Conservation (phyloP, 352 stramenopile genomes). For the Pythium folliculosum region DNA sequence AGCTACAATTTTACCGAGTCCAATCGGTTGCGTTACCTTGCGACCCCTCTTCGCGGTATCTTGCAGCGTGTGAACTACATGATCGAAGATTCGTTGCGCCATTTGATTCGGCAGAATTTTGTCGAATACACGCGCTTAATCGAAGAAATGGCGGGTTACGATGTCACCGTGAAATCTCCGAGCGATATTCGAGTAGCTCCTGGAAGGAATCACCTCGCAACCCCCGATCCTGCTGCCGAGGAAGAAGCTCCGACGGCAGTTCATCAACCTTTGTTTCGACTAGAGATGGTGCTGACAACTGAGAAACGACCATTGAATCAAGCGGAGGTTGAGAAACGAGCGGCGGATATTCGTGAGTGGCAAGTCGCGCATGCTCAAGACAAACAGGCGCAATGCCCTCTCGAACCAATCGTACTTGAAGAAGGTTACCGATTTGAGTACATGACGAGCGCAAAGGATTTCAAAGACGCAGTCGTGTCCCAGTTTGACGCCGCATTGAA, state of each 20-base stretch:
- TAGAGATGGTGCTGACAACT: slow-evolving; percentile 67
- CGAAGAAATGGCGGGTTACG: slow-evolving; percentile 64
- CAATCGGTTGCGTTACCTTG: slow-evolving; percentile 71
- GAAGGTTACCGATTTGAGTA: slow-evolving; percentile 81
- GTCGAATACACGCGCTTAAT: slow-evolving; percentile 65
- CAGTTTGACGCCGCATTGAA: slow-evolving; percentile 87
- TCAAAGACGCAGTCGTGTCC: slow-evolving; percentile 63
- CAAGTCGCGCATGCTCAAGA: slow-evolving; percentile 51
- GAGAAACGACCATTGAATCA: slow-evolving; percentile 64
- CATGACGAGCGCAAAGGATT: slow-evolving; percentile 57
- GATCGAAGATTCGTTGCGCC: slow-evolving; percentile 68
- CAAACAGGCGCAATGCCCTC: slow-evolving; percentile 49
- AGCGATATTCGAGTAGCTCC: slow-evolving; percentile 46
- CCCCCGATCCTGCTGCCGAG: background rate
- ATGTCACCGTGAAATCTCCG: slow-evolving; percentile 50
- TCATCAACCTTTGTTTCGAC: slow-evolving; percentile 71
- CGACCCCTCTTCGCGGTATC: slow-evolving; percentile 52
- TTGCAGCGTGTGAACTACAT: slow-evolving; percentile 85
- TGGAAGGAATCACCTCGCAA: background rate
- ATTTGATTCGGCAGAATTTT: slow-evolving; percentile 72
- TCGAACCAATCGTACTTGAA: slow-evolving; percentile 46
- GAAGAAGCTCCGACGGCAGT: slow-evolving; percentile 14
- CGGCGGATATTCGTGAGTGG: slow-evolving; percentile 67
- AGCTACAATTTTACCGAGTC: slow-evolving; percentile 67
- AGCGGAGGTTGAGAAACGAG: slow-evolving; percentile 47